A percentile compares a stretch with the other conserved stretches of the same genome.
These are phyloP conservation scores for Penicillium sp. DNA, from an alignment of 2,329 filamentous ascomycete species.

Conservation along the genomic window DNA sequence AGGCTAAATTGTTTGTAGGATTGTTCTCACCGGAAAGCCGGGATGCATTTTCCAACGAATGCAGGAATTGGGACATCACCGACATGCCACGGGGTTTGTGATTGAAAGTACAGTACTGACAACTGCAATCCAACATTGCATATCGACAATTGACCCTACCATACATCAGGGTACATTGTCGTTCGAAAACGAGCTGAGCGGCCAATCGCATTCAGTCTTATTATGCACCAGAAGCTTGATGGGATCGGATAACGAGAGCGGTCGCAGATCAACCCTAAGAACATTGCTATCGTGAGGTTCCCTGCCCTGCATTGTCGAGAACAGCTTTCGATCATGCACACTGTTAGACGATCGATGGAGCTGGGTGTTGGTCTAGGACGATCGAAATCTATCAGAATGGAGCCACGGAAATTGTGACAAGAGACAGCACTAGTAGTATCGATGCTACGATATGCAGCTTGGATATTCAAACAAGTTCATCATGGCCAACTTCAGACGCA, in stretches of 20 bases:
- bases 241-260: background rate
- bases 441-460: too few relatives aligned
- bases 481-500: background rate
- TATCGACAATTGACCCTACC: background rate
- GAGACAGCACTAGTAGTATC: background rate
- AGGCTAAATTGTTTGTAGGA: background rate
- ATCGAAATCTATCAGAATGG: background rate
- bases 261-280: constrained; percentile 2
- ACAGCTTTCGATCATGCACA: constrained; percentile 3
- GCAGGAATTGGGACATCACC: background rate
- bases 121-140: too few relatives aligned
- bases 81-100: background rate
- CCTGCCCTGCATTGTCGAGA: background rate
- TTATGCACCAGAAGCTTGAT: constrained; percentile 8
- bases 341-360: constrained; percentile 14
- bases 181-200: background rate
- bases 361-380: background rate
- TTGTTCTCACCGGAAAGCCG: constrained; percentile 2
- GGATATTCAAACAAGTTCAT: background rate
- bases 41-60: constrained; percentile 1
- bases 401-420: background rate
- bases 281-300: background rate
- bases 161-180: background rate
- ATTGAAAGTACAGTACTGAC: background rate
- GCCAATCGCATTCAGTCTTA: constrained; percentile 5